These are phyloP conservation scores for Durio zibethinus DNA, from an alignment of 345 rosid genomes.

Conservation along the genomic window DNA sequence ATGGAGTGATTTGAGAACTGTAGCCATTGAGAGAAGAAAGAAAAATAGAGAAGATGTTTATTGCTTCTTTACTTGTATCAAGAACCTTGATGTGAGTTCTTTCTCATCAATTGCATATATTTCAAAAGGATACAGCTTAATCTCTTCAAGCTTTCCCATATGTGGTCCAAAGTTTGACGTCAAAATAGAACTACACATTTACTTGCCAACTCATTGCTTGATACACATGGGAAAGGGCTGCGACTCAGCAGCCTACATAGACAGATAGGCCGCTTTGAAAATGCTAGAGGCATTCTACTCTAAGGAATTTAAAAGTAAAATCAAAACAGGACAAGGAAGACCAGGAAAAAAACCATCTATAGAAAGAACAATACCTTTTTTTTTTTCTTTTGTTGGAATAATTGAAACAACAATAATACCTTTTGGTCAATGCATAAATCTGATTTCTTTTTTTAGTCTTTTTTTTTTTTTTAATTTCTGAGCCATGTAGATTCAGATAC, in stretches of 20 bases:
- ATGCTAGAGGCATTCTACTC: not conserved
- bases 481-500: not conserved
- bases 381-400: not conserved
- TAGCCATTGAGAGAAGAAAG: not conserved
- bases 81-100: not conserved
- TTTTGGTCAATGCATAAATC: not conserved
- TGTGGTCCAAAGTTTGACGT: not conserved
- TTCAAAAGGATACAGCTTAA: not conserved
- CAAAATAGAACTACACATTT: not conserved
- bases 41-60: not conserved
- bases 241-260: not conserved
- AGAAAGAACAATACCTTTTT: not conserved
- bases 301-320: not conserved
- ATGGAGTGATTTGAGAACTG: not conserved
- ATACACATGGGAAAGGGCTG: not conserved
- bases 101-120: not conserved
- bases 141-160: not conserved
- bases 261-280: not conserved
- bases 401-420: not conserved
- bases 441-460: not conserved
- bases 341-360: not conserved
- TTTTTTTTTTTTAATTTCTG: not conserved
- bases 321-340: not conserved
- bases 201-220: not conserved
- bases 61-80: not conserved